A percentile compares a stretch with the other conserved stretches of the same genome.
phyloP scores from a whole-genome alignment of 805 yeast genomes.

The Kuraishia borneana region DNA sequence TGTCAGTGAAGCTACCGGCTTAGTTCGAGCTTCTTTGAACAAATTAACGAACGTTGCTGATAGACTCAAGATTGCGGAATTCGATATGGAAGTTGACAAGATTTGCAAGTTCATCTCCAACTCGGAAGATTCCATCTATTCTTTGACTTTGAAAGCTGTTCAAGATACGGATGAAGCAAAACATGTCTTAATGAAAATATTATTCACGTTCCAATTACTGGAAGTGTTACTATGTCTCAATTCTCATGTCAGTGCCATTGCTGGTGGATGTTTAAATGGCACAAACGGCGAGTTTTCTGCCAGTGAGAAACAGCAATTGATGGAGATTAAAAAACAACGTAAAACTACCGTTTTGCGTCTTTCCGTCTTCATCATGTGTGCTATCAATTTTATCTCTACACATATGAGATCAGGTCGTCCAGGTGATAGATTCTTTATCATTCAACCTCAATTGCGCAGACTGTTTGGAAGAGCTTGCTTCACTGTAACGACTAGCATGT shows the following conservation, averaged over 20 bases:
- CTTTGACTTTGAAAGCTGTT: not conserved
- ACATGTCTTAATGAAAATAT: not conserved
- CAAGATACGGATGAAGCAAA: not conserved
- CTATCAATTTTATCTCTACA: not conserved
- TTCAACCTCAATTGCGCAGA: slow-evolving; percentile 1
- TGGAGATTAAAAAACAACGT: not conserved
- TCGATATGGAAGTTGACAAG: not conserved
- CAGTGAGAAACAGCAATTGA: not conserved
- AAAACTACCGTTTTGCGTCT: not conserved
- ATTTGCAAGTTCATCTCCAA: not conserved
- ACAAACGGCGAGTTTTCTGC: not conserved
- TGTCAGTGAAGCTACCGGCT: not conserved
- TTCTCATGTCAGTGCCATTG: not conserved
- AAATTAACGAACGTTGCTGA: not conserved
- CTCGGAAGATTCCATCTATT: not conserved
- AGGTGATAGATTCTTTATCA: not conserved
- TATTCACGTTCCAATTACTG: not conserved
- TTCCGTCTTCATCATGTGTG: not conserved
- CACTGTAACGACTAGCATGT: not conserved
- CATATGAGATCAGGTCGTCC: not conserved
- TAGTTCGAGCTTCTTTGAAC: not conserved
- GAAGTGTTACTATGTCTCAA: slow-evolving; percentile 1
- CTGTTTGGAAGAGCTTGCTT: not conserved
- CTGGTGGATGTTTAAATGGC: not conserved
- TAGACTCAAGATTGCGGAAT: not conserved